phyloP scores from a whole-genome alignment of 164 flowering plant species.

The Nymphaea thermarum region DNA sequence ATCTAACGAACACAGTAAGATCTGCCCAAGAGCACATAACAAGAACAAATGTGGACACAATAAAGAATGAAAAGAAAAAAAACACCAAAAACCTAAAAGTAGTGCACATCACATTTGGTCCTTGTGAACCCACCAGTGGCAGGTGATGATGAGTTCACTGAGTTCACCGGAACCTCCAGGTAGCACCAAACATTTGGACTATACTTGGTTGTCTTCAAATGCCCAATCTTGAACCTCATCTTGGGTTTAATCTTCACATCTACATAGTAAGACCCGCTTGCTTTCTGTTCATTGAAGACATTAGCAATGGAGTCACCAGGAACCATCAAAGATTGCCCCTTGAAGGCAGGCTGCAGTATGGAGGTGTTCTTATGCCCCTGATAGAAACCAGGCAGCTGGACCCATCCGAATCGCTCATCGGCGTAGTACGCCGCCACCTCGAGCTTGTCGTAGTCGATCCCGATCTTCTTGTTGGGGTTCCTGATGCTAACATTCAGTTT shows the following conservation, averaged over 20 bases:
- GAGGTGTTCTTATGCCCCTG: constrained; percentile 31
- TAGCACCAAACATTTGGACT: constrained; percentile 21
- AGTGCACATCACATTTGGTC: constrained; percentile 10
- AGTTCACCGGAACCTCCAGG: constrained; percentile 14
- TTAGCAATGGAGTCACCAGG: neutral
- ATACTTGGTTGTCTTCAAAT: constrained; percentile 9
- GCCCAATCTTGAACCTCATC: constrained; percentile 40
- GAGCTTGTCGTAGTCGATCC: constrained; percentile 24
- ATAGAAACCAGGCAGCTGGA: constrained; percentile 16
- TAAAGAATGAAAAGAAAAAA: neutral
- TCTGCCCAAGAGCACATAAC: neutral
- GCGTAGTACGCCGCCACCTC: constrained; percentile 20
- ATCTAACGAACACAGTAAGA: neutral
- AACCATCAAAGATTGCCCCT: constrained; percentile 6
- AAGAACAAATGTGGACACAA: neutral
- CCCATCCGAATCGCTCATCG: constrained; percentile 8
- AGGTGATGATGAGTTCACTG: constrained; percentile 3
- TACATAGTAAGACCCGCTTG: constrained; percentile 26
- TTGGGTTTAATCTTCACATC: constrained; percentile 36
- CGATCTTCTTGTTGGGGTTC: constrained; percentile 28
- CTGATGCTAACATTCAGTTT: constrained; percentile 18
- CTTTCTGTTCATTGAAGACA: constrained; percentile 12
- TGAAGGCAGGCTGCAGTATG: constrained; percentile 8
- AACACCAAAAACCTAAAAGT: neutral
- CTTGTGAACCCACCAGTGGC: constrained; percentile 4